These are phyloP conservation scores for Uronychia binucleata DNA, from an alignment of 73 alveolate genomes.

Conservation along the genomic window DNA sequence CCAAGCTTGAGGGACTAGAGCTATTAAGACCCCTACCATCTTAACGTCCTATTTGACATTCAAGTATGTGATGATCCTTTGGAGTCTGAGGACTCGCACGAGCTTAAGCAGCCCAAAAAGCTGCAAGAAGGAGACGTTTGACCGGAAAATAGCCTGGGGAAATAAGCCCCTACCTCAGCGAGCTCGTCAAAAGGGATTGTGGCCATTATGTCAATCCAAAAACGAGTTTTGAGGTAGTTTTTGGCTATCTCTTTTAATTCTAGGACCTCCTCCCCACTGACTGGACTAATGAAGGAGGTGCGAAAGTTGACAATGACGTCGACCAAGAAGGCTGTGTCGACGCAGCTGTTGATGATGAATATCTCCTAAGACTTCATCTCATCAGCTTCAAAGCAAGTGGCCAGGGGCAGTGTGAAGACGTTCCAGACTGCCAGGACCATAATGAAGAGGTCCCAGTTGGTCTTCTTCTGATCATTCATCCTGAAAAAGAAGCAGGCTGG, in stretches of 20 bases:
- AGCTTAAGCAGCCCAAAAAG: constrained; percentile 54
- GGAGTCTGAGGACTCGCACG: constrained; percentile 44
- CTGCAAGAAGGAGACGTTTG: not conserved
- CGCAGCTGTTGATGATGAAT: not conserved
- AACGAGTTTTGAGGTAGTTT: not conserved
- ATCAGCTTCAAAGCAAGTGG: constrained; percentile 22
- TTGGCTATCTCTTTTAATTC: not conserved
- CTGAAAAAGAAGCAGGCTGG: not conserved
- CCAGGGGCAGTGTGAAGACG: constrained; percentile 62
- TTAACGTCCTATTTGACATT: constrained; percentile 49
- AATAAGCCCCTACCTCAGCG: not conserved
- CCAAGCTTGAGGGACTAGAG: constrained; percentile 24
- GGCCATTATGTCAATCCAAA: constrained; percentile 29
- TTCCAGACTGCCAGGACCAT: constrained; percentile 37
- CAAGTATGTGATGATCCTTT: constrained; percentile 48
- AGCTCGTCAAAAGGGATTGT: constrained; percentile 27
- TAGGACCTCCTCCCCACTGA: constrained; percentile 26
- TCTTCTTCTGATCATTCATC: constrained; percentile 2
- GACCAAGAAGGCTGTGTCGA: not conserved
- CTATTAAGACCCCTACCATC: no score
- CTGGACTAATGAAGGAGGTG: constrained; percentile 29
- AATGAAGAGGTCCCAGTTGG: constrained; percentile 56
- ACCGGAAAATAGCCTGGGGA: not conserved
- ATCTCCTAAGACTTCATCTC: not conserved
- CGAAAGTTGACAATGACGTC: constrained; percentile 41